phyloP scores from a whole-genome alignment of 805 yeast species.

The Teunomyces gatunensis region DNA sequence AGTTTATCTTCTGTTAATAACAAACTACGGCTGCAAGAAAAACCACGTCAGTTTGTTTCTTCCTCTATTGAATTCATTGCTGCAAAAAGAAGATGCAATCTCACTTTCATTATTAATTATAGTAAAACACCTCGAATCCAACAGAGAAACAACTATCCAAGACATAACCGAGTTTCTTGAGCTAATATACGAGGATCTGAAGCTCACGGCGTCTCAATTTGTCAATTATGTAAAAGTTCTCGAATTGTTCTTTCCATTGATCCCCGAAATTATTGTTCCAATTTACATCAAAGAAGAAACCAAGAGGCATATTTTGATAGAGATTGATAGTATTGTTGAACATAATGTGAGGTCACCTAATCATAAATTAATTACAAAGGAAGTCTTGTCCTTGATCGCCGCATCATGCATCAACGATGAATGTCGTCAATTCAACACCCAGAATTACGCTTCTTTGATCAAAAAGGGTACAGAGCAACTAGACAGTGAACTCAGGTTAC shows the following conservation, averaged over 20 bases:
- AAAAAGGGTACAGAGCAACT: conserved; percentile 29
- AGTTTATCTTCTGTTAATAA: conserved; percentile 17
- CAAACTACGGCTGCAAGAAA: conserved; percentile 18
- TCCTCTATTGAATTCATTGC: conserved; percentile 14
- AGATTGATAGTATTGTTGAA: neutral
- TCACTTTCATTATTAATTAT: conserved; percentile 20
- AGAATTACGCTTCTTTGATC: conserved; percentile 42
- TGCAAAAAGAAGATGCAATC: conserved; percentile 9
- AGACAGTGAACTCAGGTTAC: conserved; percentile 21
- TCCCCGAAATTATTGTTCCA: conserved; percentile 20
- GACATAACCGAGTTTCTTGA: conserved; percentile 23
- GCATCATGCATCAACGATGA: conserved; percentile 50
- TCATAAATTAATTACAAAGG: conserved; percentile 6
- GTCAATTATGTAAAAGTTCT: conserved; percentile 20
- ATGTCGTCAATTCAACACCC: conserved; percentile 46
- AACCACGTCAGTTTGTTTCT: conserved; percentile 22
- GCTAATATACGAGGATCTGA: conserved; percentile 13
- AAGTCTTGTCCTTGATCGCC: conserved; percentile 20
- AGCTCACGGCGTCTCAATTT: conserved; percentile 11
- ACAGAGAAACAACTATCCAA: conserved; percentile 13
- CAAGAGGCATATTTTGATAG: conserved; percentile 13
- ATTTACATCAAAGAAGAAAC: conserved; percentile 21
- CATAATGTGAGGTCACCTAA: conserved; percentile 4
- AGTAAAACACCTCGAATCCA: conserved; percentile 17
- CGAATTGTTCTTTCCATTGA: conserved; percentile 26